A percentile compares a stretch with the other conserved stretches of the same genome.
These are phyloP conservation scores for Colletotrichum simmondsii DNA, from an alignment of 2,329 filamentous ascomycete species.

Conservation along the genomic window DNA sequence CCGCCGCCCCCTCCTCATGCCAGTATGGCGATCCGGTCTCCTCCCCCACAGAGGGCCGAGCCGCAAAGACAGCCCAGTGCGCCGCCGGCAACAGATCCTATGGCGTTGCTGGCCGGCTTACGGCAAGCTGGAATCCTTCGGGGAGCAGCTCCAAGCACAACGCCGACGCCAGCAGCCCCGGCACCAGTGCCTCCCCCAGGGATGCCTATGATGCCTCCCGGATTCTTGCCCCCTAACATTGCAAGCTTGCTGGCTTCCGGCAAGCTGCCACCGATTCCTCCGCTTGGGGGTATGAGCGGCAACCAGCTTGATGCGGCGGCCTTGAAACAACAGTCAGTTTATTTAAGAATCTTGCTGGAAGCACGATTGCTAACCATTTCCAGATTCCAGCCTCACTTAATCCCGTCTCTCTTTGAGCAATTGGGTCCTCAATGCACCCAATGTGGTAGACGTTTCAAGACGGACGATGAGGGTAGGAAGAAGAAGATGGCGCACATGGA, in stretches of 20 bases:
- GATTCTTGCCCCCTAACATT: constrained; percentile 47
- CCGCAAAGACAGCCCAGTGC: constrained; percentile 49
- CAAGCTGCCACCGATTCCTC: constrained; percentile 32
- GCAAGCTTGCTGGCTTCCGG: constrained; percentile 48
- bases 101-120: constrained; percentile 74
- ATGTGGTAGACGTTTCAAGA: constrained; percentile 87
- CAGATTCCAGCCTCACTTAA: constrained; percentile 79
- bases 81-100: constrained; percentile 56
- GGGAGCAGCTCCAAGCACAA: constrained; percentile 48
- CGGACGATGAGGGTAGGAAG: constrained; percentile 80
- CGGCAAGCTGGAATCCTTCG: constrained; percentile 75
- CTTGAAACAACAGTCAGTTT: constrained; percentile 75
- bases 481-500: constrained; percentile 95
- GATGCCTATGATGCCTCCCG: constrained; percentile 39
- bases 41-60: constrained; percentile 56
- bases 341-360: neutral
- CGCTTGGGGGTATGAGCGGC: constrained; percentile 54
- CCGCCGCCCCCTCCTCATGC: constrained; percentile 51
- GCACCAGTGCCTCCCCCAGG: constrained; percentile 43
- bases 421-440: constrained; percentile 90
- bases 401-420: constrained; percentile 81
- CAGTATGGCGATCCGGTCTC: constrained; percentile 58
- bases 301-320: constrained; percentile 73
- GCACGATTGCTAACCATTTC: constrained; percentile 29
- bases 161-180: constrained; percentile 45